Base-by-base conservation (phyloP, 2,329 filamentous ascomycete genomes). In the Phoma sp. region DNA sequence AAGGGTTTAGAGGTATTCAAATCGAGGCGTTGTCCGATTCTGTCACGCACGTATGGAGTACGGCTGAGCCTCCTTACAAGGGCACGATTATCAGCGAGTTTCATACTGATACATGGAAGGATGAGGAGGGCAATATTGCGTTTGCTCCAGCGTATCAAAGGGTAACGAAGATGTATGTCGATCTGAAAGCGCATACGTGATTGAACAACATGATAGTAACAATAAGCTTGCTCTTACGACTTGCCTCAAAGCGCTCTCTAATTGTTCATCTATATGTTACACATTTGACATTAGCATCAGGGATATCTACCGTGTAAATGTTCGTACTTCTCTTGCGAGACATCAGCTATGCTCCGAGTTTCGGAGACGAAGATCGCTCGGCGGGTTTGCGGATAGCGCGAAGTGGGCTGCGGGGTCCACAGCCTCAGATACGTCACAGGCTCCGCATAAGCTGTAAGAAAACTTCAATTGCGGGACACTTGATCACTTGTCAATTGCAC, bases 1-100 rank as follows among this genome's bases (percentile, higher is more conserved):
- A 60, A 48, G 75, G 75, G 0, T 77, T 62, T 47, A 60, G 65
- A 17, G 69, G 57, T 11, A 64, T 77, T 49, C 69, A 75, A 53
- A 77, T 77, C 49, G 74, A 76, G 57, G 60, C 59, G 11, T 45
- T 73, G 20, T 53, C 64, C 34, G 66, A 74, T 62, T 56, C 63
- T 2, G 72, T 75, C 10, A 64, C 51, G 25, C 51, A 66, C 50
- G 62, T 70, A 10, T 75, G 72, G 73, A 60, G 53, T 18, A 55
- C 62, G 10, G 62, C 66, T 25, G 64, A 66, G 42, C 47, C 56
- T 21, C 65, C 67, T 42, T 73, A 64, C 42, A 64, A 58, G 34
- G 65, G 60, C 3, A 47, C 17, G 3, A 37, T 71, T 2, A 58
- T 69, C 15, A 59, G 58, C 21, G 59, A 65, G 23, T 66, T 74